Evolutionary conservation across 2,329 filamentous ascomycete species (phyloP).

Genomic region (Graphilbum sp.): DNA sequence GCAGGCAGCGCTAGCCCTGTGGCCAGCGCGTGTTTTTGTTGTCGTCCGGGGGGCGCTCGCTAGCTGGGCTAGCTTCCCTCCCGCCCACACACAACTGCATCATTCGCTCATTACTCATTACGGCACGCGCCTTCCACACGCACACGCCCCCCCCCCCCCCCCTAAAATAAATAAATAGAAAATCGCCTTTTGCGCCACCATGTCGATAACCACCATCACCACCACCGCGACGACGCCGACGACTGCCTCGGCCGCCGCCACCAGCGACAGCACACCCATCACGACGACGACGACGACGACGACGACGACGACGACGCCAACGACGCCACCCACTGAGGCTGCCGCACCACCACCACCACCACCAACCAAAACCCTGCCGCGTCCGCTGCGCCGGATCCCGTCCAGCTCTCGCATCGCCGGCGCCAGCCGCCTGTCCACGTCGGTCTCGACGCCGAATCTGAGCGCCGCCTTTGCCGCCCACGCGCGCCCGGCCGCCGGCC

Average conservation of each 20-base stretch:
- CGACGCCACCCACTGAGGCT: background rate
- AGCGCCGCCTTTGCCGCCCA: slow-evolving; percentile 33
- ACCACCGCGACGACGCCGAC: background rate
- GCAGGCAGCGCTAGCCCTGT: too few species aligned
- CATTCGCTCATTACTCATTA: too few species aligned
- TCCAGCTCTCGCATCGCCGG: slow-evolving; percentile 6
- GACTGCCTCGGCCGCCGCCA: background rate
- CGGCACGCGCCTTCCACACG: too few species aligned
- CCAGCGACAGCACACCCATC: too few species aligned
- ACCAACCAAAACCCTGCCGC: too few species aligned
- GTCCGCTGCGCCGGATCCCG: slow-evolving; percentile 5
- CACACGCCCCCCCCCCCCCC: too few species aligned
- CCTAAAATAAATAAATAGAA: too few species aligned
- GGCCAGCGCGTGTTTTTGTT: too few species aligned
- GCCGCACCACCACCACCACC: background rate
- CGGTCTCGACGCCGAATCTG: slow-evolving; percentile 43
- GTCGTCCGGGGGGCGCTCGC: too few species aligned
- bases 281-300: background rate
- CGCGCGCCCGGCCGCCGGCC: slow-evolving; percentile 21
- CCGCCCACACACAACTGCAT: too few species aligned
- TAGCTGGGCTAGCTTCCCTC: too few species aligned
- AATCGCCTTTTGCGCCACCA: background rate
- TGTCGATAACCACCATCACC: background rate
- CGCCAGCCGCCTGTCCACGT: slow-evolving; percentile 21
- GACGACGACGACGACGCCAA: background rate